Conservation (phyloP, 2,329 filamentous ascomycete genomes). For the Colletotrichum plurivorum region DNA sequence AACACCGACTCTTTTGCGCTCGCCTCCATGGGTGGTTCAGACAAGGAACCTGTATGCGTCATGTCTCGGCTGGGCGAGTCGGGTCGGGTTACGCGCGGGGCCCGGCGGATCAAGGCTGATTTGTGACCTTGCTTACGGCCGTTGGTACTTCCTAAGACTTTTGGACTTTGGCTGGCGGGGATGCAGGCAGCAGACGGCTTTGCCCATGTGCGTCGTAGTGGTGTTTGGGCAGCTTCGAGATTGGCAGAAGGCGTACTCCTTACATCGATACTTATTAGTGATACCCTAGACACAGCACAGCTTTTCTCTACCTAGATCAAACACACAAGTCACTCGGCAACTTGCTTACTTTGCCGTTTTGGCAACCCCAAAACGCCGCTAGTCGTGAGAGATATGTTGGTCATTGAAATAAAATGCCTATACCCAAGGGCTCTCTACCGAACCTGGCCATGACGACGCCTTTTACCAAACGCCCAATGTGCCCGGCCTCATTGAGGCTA, state of each 20-base stretch:
- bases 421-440: slow-evolving; percentile 4
- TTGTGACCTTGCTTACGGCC: background rate
- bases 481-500: background rate
- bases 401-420: slow-evolving; percentile 13
- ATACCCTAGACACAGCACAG: slow-evolving; percentile 29
- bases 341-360: no score
- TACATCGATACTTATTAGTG: slow-evolving; percentile 27
- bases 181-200: background rate
- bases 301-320: slow-evolving; percentile 31
- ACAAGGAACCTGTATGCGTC: slow-evolving; percentile 81
- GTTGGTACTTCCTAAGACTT: background rate
- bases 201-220: background rate
- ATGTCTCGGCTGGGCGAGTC: slow-evolving; percentile 82
- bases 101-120: slow-evolving; percentile 60
- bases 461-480: slow-evolving; percentile 25
- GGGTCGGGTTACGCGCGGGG: slow-evolving; percentile 69
- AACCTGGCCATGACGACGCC: background rate
- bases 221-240: background rate
- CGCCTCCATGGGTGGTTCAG: slow-evolving; percentile 87
- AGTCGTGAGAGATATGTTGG: background rate
- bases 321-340: background rate
- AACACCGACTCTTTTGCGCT: slow-evolving; percentile 93
- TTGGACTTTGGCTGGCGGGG: background rate
- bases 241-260: background rate
- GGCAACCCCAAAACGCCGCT: no score